Evolutionary conservation across 352 stramenopile genomes (phyloP), one percentile per base, ranked within the genome.

Genomic region (Globisporangium viniferum): DNA sequence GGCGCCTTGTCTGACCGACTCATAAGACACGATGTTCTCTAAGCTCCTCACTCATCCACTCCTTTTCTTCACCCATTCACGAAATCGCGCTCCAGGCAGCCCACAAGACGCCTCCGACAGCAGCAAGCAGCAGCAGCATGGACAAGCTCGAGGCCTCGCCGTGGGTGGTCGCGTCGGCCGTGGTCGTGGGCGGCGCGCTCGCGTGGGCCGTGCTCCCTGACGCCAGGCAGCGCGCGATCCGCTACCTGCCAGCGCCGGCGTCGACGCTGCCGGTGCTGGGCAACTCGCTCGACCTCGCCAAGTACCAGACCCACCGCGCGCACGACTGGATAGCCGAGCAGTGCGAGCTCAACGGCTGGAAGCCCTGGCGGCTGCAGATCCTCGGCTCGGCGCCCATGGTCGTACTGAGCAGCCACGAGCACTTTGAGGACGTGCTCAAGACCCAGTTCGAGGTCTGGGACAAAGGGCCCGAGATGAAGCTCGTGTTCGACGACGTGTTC

Each of bases 371-470:
- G 2, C 69, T 86, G 33, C 48, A 75, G 55, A 48, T 78, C 12
- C 5, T 86, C 2, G 78, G 78, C 7, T 64, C 69, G 24, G 69
- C 78, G 18, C 78, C 76, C 15, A 57, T 80, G 15, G 72, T 83
- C 44, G 75, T 85, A n/a, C 44, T 85, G 12, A 73, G 72, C 68
- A 74, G 64, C 49, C 64, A 75, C 46, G 72, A 81, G 44, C 59
- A 46, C 39, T 82, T 83, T 51, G 76, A 86, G 41, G 78, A 86
- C 59, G 69, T 83, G 29, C 60, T 81, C 5, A 80, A 83, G 66
- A 81, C 73, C 22, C 73, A 91, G 57, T 94, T 93, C 71, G 72
- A 86, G 55, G 81, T 84, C 22, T 94, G 91, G 54, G 78, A 79
- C 36, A 93, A 94, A 66, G 84, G 84, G 15, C 53, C 74, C 0